Evolutionary conservation across 2,329 filamentous ascomycete genomes (phyloP), one percentile per base, ranked within the genome.

Genomic region (Ophidiomyces ophidiicola): DNA sequence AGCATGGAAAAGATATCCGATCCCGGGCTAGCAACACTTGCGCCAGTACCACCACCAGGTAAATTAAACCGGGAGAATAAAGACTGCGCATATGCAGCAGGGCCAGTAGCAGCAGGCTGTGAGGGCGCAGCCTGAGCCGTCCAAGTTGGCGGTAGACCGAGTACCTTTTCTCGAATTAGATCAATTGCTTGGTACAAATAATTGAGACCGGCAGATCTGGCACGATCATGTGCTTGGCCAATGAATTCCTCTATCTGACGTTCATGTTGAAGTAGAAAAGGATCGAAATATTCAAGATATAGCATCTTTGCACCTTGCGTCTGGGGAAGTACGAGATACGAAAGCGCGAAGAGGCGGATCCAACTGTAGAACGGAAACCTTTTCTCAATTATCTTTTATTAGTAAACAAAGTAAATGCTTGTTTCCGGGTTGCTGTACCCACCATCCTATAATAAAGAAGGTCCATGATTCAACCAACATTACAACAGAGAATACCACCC

Each of bases 291-390:
- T 45, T 77, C 72, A 54, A 86, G 76, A 68, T 96, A 98, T 47
- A 96, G 69, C 52, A 81, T 66, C 45, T 82, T 81, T 42, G 87
- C 86, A 58, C 90, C 90, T 58, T 94, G 88, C n/a, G 85, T 90
- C 61, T 93, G 88, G 0, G 88, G 90, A n/a, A 94, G 76, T 54
- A 96, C 86, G 46, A 98, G 82, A 67, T 94, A 98, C 49, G 90
- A 76, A 56, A 94, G 77, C 63, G 90, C 80, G 55, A 79, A 68
- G 39, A 94, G 75, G 48, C 90, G 85, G 53, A 94, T 69, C 74
- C 87, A 94, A 50, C 83, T 75, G 65, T 94, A 98, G 62, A 96
- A 92, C 2, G 90, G 90, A 25, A 96, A 68, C 84, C 77, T 81
- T 36, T 5, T 33, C 35, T 11, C 10, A 36, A n/a, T n/a, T n/a